Evolutionary conservation across 495 filamentous ascomycete species (phyloP).

Genomic region (Penicillium cinerascens): DNA sequence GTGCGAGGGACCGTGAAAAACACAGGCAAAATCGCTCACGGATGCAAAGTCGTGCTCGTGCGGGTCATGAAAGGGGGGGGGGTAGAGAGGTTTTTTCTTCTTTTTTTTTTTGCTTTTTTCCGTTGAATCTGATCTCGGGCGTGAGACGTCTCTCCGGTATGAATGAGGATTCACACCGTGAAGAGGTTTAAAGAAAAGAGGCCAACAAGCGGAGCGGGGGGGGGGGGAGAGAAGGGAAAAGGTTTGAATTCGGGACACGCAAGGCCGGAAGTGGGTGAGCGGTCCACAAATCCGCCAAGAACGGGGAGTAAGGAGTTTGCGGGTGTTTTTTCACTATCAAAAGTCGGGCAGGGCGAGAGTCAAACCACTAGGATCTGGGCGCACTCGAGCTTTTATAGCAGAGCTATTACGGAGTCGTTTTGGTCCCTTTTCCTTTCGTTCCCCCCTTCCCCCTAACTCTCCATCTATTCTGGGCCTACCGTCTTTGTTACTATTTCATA

Average conservation of each 20-base stretch:
- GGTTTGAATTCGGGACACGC: conserved; percentile 5
- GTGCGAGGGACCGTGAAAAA: conserved; percentile 2
- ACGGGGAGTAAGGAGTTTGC: conserved; percentile 22
- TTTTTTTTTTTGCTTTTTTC: conserved; percentile 7
- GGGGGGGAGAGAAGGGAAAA: conserved; percentile 13
- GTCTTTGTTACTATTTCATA: background rate
- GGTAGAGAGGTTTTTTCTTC: background rate
- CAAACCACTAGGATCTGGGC: background rate
- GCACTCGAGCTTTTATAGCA: background rate
- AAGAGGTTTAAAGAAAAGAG: conserved; percentile 9
- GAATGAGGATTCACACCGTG: background rate
- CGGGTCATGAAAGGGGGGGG: conserved; percentile 18
- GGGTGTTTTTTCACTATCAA: background rate
- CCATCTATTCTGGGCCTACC: background rate
- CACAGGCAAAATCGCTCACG: conserved; percentile 25
- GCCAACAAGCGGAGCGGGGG: conserved; percentile 11
- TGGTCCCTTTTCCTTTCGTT: background rate
- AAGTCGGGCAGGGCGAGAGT: too few relatives aligned
- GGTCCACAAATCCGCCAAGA: conserved; percentile 25
- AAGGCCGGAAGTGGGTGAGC: conserved; percentile 10
- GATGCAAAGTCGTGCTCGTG: conserved; percentile 23
- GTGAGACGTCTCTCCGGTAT: background rate
- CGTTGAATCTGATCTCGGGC: background rate
- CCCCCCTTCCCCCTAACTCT: background rate
- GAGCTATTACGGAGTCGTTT: background rate